Percentiles rank a stretch among this genome's conserved stretches.
phyloP scores from a whole-genome alignment of 345 rosid genomes.

The Rhodamnia argentea region DNA sequence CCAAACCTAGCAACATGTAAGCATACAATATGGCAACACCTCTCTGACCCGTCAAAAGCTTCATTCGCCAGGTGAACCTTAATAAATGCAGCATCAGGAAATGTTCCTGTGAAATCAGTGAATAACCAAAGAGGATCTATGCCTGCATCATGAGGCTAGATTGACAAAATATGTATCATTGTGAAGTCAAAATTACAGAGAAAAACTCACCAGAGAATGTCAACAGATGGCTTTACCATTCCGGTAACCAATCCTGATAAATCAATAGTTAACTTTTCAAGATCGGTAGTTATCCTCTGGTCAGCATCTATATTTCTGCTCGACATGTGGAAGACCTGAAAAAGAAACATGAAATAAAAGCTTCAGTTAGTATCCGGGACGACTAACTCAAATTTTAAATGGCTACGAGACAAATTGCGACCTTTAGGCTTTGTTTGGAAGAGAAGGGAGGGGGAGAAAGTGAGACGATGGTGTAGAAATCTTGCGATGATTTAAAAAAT shows the following conservation, averaged over 20 bases:
- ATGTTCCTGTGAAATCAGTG: neutral
- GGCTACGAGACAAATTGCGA: neutral
- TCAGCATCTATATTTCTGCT: conserved; percentile 87
- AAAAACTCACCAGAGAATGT: conserved; percentile 77
- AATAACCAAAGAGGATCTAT: neutral
- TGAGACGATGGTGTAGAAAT: neutral
- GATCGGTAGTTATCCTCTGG: conserved; percentile 92
- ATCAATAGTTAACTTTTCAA: conserved; percentile 76
- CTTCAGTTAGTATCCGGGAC: neutral
- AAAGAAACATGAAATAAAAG: neutral
- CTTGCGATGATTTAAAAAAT: neutral
- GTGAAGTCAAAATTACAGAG: neutral
- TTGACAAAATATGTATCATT: neutral
- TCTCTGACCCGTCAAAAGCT: conserved; percentile 82
- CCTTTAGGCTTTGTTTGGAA: neutral
- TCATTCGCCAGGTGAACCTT: conserved; percentile 99
- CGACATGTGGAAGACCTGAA: conserved; percentile 84
- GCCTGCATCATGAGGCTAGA: neutral
- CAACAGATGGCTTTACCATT: conserved; percentile 97
- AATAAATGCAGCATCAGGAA: conserved; percentile 3
- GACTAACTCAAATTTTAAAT: neutral
- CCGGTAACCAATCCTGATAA: conserved; percentile 92
- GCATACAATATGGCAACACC: conserved; percentile 92
- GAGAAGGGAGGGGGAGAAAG: neutral
- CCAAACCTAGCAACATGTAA: conserved; percentile 92